Percentiles rank a stretch among this genome's conserved stretches.
Conservation (phyloP, 192 early-diverging fungal genomes). For the Haplosporangium gracile region DNA sequence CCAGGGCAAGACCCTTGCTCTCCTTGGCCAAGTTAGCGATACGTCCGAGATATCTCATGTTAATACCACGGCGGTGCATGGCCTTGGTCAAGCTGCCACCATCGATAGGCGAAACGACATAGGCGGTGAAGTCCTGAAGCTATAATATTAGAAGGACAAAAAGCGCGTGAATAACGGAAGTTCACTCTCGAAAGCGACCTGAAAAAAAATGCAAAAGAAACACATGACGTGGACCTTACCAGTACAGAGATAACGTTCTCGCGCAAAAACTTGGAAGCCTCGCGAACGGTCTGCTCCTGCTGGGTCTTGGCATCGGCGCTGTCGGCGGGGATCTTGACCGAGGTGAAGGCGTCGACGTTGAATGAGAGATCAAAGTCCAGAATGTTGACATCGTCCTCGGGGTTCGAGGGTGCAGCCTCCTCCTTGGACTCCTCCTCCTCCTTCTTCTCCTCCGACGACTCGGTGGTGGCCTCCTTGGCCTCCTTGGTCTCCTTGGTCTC, state of each 20-base stretch:
- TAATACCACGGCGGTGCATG: constrained; percentile 96
- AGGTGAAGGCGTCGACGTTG: constrained; percentile 72
- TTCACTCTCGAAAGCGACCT: neutral
- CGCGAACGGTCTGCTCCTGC: constrained; percentile 77
- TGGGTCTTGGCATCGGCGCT: constrained; percentile 38
- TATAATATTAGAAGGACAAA: constrained; percentile 30
- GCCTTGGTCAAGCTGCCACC: constrained; percentile 79
- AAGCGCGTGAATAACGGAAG: constrained; percentile 1
- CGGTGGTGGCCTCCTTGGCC: constrained; percentile 9
- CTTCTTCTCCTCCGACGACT: constrained; percentile 16
- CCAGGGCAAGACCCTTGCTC: constrained; percentile 65
- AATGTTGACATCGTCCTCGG: constrained; percentile 57
- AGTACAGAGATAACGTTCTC: constrained; percentile 75
- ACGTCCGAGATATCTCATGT: constrained; percentile 95
- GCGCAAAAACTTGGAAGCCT: constrained; percentile 82
- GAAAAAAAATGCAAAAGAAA: neutral
- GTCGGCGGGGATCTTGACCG: constrained; percentile 56
- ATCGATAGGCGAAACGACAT: constrained; percentile 82
- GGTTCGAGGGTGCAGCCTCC: constrained; percentile 26
- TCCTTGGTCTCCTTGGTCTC: constrained; percentile 26
- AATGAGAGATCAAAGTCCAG: constrained; percentile 65
- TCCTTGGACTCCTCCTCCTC: constrained; percentile 31
- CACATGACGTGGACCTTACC: constrained; percentile 51
- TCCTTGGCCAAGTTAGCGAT: constrained; percentile 76
- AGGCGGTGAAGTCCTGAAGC: constrained; percentile 74